Base-by-base conservation (phyloP, 805 yeast species). In the Tetrapisispora iriomotensis region DNA sequence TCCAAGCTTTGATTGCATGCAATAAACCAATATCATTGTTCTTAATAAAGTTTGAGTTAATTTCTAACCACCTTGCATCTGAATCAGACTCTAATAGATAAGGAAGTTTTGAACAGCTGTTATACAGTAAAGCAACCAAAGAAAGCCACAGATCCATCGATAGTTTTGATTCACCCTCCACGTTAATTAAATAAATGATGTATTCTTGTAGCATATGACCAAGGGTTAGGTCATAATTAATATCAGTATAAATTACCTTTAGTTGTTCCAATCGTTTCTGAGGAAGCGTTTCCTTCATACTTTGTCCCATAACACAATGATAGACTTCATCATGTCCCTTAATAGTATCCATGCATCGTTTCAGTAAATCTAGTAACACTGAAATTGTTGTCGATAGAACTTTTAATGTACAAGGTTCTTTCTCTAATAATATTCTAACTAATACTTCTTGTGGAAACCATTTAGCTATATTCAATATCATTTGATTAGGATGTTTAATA, bases 91-190 rank as follows among this genome's bases (percentile, higher is more conserved):
- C 14, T 8, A 41, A 18, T 4, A 54, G 29, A 6, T 39, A 27
- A 4, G 34, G 18, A 3, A 50, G 26, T 3, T 35, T 41, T 12
- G 40, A 34, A 3, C 34, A 22, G 18, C 44, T 45, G 30, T 48
- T 51, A 39, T 44, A 55, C 21, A 58, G 37, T 23, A 58, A 41
- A 2, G 60, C 61, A 4, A 45, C 43, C 35, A 50, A 34, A 2
- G 58, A 50, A 10, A 57, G 24, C 63, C 63, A 58, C 28, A 55
- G 37, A 38, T 57, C 61, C 45, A 49, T 45, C 4, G 57, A 56
- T 3, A 51, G 30, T 37, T 55, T 58, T 18, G 39, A 45, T 23
- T 53, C 56, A 10, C 45, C 38, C 30, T 47, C 47, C 8, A 25
- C 40, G 2, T 40, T 15, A 8, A 54, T 41, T 17, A 50, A 29